Conservation (phyloP, 225 moss, liverwort and hornwort species). For the Rhytidiadelphus loreus region DNA sequence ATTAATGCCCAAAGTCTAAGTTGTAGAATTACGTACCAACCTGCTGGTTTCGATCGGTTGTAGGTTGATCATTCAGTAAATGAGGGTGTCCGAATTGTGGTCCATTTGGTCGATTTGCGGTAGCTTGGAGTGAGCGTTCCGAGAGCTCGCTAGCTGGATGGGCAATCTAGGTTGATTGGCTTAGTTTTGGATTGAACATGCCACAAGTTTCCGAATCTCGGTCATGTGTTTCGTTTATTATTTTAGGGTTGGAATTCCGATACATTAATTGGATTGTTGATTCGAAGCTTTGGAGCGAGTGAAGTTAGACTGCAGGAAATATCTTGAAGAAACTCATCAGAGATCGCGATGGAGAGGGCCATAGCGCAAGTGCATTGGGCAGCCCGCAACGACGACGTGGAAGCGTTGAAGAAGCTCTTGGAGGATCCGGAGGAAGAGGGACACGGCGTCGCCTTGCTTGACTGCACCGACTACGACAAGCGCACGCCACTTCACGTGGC, state of each 20-base stretch:
- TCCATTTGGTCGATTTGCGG: neutral
- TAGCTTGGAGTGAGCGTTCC: neutral
- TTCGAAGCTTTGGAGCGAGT: neutral
- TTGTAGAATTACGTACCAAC: neutral
- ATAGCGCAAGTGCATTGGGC: constrained; percentile 36
- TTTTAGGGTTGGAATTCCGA: neutral
- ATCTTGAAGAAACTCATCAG: neutral
- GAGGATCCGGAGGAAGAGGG: neutral
- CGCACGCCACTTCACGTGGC: constrained; percentile 53
- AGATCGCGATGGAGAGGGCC: constrained; percentile 9
- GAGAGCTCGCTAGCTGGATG: neutral
- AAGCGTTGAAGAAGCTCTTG: constrained; percentile 9
- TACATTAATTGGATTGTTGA: neutral
- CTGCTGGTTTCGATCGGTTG: neutral
- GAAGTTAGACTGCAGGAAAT: neutral
- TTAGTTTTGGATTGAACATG: neutral
- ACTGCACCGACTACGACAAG: constrained; percentile 31
- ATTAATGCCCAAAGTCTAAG: neutral
- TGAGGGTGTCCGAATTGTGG: neutral
- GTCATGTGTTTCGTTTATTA: neutral
- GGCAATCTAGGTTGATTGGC: neutral
- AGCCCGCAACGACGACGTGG: constrained; percentile 23
- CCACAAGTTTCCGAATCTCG: neutral
- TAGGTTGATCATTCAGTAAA: neutral
- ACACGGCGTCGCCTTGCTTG: neutral